phyloP scores from a whole-genome alignment of 129 eudicot species.

The Mikania micrantha region DNA sequence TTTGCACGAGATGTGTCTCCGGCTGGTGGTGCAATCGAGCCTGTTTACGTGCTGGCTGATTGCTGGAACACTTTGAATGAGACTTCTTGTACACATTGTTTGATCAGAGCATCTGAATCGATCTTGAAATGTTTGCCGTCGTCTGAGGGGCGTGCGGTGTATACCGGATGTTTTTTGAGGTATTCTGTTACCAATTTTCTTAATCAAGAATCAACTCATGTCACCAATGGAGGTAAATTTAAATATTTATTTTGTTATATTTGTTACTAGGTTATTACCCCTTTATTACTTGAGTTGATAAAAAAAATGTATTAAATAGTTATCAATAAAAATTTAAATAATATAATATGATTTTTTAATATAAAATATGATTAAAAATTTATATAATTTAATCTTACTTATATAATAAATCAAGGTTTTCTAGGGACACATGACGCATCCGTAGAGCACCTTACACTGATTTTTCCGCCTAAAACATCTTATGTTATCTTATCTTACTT shows the following conservation, averaged over 20 bases:
- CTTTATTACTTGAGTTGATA: too few relatives aligned
- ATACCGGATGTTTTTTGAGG: slow-evolving; percentile 74
- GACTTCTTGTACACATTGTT: slow-evolving; percentile 44
- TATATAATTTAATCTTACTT: too few relatives aligned
- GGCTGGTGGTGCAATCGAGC: neutral
- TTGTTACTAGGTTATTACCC: too few relatives aligned
- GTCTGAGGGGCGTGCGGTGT: slow-evolving; percentile 56
- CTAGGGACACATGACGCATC: too few relatives aligned
- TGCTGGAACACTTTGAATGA: slow-evolving; percentile 63
- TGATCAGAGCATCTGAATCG: slow-evolving; percentile 45
- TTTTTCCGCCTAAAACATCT: too few relatives aligned
- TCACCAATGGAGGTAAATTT: slow-evolving; percentile 12
- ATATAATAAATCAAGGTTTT: too few relatives aligned
- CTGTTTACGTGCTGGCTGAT: slow-evolving; percentile 52
- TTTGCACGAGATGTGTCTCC: slow-evolving; percentile 27
- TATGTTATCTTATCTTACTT: too few relatives aligned
- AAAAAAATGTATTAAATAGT: too few relatives aligned
- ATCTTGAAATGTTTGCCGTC: slow-evolving; percentile 52
- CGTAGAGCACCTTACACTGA: too few relatives aligned
- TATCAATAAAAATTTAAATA: too few relatives aligned
- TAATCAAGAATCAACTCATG: slow-evolving; percentile 30
- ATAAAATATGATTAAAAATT: too few relatives aligned
- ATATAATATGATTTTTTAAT: too few relatives aligned
- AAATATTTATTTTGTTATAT: neutral
- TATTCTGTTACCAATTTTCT: slow-evolving; percentile 64